Evolutionary conservation across 805 yeast genomes (phyloP), one percentile per base, ranked within the genome.

Genomic region (Candida adriatica): DNA sequence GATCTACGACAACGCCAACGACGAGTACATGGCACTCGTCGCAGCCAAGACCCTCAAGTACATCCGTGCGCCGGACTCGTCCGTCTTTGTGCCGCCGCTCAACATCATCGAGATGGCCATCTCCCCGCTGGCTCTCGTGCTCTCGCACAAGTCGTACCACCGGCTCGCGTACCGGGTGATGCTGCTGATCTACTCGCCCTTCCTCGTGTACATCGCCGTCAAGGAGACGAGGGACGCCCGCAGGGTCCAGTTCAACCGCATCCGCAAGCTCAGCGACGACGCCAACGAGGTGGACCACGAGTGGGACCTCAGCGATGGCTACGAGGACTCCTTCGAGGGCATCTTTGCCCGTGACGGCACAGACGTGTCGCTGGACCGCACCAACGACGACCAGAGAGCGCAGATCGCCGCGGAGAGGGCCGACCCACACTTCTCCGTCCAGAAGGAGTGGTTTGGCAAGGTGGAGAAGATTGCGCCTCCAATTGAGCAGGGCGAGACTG

Each of bases 231-330:
- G 70, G 23, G 68, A 62, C 20, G 92, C 95, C 1, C 70, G 74
- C 44, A 62, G 92, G 46, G 76, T 85, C 14, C 68, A 65, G 31
- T 84, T 80, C 55, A 85, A 85, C 55, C 64, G 94, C 40, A 58
- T 67, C 34, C 69, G 66, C 41, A 72, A 75, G 2, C 55, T 73
- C 13, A 62, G 81, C 1, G 94, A 85, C 52, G 95, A 85, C 55
- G 83, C 86, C 14, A 83, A 82, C 51, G 90, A 81, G 49, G 46
- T 62, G 14, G 84, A 85, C 47, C 69, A 78, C 6, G 88, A 79
- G 46, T 85, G 95, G 94, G 85, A 81, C 42, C 62, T 85, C 43
- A 70, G 79, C 6, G 94, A 84, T 55, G 95, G 94, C 0, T 84
- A 59, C 34, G 56, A 59, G 19, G 67, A 60, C 26, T 42, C 47